These are phyloP conservation scores for Pseudogymnoascus pannorum DNA, from an alignment of 2,329 filamentous ascomycete species.

Conservation along the genomic window DNA sequence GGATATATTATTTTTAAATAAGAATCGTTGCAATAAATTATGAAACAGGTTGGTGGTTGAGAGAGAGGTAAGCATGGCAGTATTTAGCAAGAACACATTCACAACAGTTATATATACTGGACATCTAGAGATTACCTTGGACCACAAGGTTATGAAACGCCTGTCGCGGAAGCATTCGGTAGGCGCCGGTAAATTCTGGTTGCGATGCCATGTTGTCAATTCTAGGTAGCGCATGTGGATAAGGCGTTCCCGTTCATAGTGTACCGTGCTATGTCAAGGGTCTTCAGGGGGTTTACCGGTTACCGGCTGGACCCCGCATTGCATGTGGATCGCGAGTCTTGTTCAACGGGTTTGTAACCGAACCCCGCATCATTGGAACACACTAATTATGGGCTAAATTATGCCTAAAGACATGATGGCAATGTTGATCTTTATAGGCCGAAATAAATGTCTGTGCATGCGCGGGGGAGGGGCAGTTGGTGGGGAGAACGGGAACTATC, in stretches of 20 bases:
- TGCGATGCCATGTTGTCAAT: background rate
- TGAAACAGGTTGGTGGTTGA: background rate
- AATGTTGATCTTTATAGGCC: background rate
- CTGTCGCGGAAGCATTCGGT: background rate
- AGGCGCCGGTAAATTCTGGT: background rate
- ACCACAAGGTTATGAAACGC: background rate
- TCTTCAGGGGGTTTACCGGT: background rate
- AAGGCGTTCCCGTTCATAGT: background rate
- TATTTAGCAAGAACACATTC: background rate
- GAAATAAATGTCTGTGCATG: background rate
- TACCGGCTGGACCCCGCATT: slow-evolving; percentile 2
- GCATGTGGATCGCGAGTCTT: background rate
- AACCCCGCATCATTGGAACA: background rate
- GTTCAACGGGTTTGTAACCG: background rate
- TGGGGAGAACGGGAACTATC: background rate
- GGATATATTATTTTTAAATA: background rate
- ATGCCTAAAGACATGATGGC: background rate
- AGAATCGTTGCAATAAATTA: background rate
- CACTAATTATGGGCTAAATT: background rate
- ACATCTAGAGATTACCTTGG: background rate
- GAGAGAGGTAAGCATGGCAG: background rate
- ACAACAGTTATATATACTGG: background rate
- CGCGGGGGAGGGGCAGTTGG: background rate
- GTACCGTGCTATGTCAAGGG: background rate
- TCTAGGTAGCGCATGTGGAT: background rate